Evolutionary conservation across 2,329 filamentous ascomycete species (phyloP), one percentile per base, ranked within the genome.

Genomic region (Alternaria gaisen): DNA sequence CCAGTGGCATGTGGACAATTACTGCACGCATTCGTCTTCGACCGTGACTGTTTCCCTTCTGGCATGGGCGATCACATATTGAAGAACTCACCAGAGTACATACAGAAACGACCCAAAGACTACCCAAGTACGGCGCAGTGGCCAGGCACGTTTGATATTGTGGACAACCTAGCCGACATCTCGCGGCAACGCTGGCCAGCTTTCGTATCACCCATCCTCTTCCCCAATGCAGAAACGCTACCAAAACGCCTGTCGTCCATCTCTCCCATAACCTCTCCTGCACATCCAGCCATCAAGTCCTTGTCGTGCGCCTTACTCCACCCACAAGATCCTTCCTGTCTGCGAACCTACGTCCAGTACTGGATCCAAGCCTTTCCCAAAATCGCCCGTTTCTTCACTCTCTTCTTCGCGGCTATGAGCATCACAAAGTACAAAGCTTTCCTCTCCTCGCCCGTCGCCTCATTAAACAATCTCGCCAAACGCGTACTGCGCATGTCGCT

Each of bases 221-320:
- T 96, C 79, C 94, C 94, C 0, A 83, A 84, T 63, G 85, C 86
- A 14, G 77, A 81, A 48, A 88, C 86, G 2, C 87, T 96, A 0
- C 88, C 91, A 0, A 75, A 85, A 4, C 83, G 88, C 4, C 85
- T 97, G n/a, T 76, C 84, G 22, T 81, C 86, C 12, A 89, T 97
- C 58, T 85, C 90, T 0, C 91, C 93, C 1, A 87, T 98, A 56
- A 93, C 92, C 1, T 89, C 91, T 1, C 87, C 91, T 28, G 94
- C 94, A 0, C 94, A 98, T 73, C 94, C 94, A 1, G 88, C 93
- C 42, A 94, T 97, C 76, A 89, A 87, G 10, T 90, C 89, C 26
- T 87, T 97, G 20, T 94, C 93, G 43, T 99, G 95, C 80, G 94
- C 94, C 1, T 86, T 94, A 2, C 87, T 98, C 3, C 94, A 99